Conservation (phyloP, 257 asterid genomes). For the Plantago ovata region DNA sequence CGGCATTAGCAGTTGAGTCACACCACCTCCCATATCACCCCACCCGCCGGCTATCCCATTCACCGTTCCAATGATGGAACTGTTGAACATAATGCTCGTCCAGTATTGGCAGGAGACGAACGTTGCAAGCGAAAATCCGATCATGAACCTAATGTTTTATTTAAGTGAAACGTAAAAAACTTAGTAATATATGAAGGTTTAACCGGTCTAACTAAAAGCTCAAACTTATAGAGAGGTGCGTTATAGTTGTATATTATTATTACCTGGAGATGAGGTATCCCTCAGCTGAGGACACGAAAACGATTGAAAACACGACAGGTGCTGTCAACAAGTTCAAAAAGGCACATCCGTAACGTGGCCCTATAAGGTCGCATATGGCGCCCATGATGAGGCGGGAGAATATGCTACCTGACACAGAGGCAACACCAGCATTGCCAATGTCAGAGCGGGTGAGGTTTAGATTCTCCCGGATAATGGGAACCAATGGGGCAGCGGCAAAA, state of each 20-base stretch:
- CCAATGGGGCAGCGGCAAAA: conserved; percentile 5
- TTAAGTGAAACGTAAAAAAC: neutral
- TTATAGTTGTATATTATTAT: neutral
- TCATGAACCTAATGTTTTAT: neutral
- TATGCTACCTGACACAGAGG: neutral
- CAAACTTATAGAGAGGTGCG: neutral
- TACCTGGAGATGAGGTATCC: conserved; percentile 1
- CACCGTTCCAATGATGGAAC: neutral
- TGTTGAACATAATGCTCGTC: conserved; percentile 9
- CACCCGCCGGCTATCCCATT: conserved; percentile 4
- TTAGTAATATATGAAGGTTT: neutral
- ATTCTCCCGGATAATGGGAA: neutral
- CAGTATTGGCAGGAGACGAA: conserved; percentile 6
- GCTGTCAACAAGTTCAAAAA: conserved; percentile 6
- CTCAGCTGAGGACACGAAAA: neutral
- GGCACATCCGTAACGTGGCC: neutral
- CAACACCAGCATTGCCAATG: conserved; percentile 1
- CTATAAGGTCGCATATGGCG: conserved; percentile 5
- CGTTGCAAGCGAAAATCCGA: conserved; percentile 7
- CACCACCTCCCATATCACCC: conserved; percentile 11
- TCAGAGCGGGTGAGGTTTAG: conserved; percentile 4
- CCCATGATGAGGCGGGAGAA: conserved; percentile 5
- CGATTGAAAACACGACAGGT: neutral
- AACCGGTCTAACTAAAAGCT: neutral
- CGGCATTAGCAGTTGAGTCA: conserved; percentile 8